Percentiles rank a stretch among this genome's conserved stretches.
phyloP scores from a whole-genome alignment of 768 basidiomycete genomes.

The Lactarius indigo region DNA sequence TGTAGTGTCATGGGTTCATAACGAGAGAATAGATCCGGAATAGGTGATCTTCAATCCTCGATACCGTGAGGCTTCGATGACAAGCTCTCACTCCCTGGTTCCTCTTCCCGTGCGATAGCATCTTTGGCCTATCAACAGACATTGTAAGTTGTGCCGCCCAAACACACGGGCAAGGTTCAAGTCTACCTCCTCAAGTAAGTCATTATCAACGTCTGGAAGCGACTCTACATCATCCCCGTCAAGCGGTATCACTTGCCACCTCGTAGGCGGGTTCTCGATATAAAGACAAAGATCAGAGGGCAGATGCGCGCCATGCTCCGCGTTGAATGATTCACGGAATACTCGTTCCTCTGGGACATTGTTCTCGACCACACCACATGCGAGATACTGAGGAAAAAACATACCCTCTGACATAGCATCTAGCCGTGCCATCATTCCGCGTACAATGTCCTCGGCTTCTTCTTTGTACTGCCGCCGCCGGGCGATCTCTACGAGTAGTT shows the following conservation, averaged over 20 bases:
- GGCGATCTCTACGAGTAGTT: slow-evolving; percentile 69
- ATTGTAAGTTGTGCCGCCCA: neutral
- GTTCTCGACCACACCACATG: slow-evolving; percentile 1
- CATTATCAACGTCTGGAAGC: slow-evolving; percentile 58
- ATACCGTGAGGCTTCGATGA: neutral
- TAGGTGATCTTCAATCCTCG: neutral
- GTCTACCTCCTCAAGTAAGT: slow-evolving; percentile 54
- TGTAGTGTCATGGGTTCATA: neutral
- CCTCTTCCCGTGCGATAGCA: slow-evolving; percentile 24
- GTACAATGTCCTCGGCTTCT: slow-evolving; percentile 58
- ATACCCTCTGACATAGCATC: slow-evolving; percentile 64
- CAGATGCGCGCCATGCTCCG: slow-evolving; percentile 66
- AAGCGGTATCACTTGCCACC: slow-evolving; percentile 63
- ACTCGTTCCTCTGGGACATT: slow-evolving; percentile 59
- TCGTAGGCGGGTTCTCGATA: slow-evolving; percentile 69
- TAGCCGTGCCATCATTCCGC: slow-evolving; percentile 62
- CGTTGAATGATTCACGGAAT: slow-evolving; percentile 64
- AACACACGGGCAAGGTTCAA: neutral
- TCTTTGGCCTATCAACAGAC: slow-evolving; percentile 32
- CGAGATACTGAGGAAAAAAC: slow-evolving; percentile 11
- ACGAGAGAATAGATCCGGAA: neutral
- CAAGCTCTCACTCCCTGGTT: slow-evolving; percentile 22
- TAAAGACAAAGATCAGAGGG: slow-evolving; percentile 79
- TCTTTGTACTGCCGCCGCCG: slow-evolving; percentile 66
- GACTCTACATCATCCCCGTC: slow-evolving; percentile 52